phyloP scores from a whole-genome alignment of 129 eudicot genomes.

The Flaveria linearis region DNA sequence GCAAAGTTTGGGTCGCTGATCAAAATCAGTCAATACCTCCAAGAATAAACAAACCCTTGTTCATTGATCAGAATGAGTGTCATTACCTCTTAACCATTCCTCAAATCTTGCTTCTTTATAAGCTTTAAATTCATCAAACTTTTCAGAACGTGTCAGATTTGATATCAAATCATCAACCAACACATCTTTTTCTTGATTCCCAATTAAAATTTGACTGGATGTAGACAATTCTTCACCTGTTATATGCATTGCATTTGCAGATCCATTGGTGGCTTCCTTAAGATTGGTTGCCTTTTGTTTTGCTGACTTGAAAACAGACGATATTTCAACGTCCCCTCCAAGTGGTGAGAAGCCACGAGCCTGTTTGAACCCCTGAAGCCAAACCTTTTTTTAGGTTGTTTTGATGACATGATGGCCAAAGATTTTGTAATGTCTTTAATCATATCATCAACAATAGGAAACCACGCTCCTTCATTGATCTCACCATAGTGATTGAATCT shows the following conservation, averaged over 20 bases:
- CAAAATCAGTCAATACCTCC: not conserved
- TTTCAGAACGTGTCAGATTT: slow-evolving; percentile 37
- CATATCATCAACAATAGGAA: slow-evolving; percentile 74
- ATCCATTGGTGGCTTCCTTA: slow-evolving; percentile 11
- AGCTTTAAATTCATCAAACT: slow-evolving; percentile 64
- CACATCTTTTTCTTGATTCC: slow-evolving; percentile 37
- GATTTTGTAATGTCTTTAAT: slow-evolving; percentile 65
- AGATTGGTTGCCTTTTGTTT: slow-evolving; percentile 54
- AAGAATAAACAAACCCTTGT: slow-evolving; percentile 23
- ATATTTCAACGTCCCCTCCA: slow-evolving; percentile 61
- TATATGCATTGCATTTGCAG: slow-evolving; percentile 23
- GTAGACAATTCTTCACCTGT: slow-evolving; percentile 39
- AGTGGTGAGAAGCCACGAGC: slow-evolving; percentile 60
- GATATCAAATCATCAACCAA: slow-evolving; percentile 34
- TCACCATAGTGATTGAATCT: slow-evolving; percentile 71
- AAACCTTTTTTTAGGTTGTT: slow-evolving; percentile 68
- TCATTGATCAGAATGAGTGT: slow-evolving; percentile 24
- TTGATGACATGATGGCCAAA: slow-evolving; percentile 63
- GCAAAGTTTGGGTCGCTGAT: slow-evolving; percentile 6
- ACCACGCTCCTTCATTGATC: slow-evolving; percentile 87
- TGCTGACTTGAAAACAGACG: slow-evolving; percentile 55
- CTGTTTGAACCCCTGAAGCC: slow-evolving; percentile 46
- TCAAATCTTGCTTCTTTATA: slow-evolving; percentile 79
- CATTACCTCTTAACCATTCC: slow-evolving; percentile 63
- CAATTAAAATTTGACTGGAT: slow-evolving; percentile 38